Percentiles rank a stretch among this genome's conserved stretches.
Evolutionary conservation across 176 grass and related monocot genomes (phyloP).

Genomic region (Aegilops bicornis): DNA sequence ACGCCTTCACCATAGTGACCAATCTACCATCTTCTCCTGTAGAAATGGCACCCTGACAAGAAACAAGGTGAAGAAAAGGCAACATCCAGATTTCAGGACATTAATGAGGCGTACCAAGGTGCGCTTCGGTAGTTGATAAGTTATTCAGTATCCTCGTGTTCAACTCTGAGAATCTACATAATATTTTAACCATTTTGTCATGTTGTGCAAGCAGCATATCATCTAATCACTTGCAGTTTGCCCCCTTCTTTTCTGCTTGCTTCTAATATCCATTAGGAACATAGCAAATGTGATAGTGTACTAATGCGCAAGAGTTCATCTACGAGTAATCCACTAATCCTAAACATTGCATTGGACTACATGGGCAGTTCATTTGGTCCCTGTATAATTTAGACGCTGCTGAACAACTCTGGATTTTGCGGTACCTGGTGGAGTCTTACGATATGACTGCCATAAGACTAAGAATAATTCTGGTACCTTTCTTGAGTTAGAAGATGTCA

Average conservation of each 20-base stretch:
- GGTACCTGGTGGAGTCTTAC: not conserved
- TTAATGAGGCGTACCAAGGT: conserved; percentile 97
- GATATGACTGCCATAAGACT: not conserved
- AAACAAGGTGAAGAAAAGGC: conserved; percentile 76
- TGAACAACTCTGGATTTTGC: not conserved
- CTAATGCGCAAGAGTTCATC: not conserved
- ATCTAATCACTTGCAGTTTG: not conserved
- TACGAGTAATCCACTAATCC: not conserved
- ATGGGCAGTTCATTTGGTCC: not conserved
- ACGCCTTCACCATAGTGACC: not conserved
- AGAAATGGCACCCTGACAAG: conserved; percentile 99
- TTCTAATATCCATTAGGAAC: not conserved
- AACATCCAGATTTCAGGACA: conserved; percentile 96
- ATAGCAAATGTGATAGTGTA: not conserved
- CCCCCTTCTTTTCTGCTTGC: not conserved
- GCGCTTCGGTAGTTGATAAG: conserved; percentile 11
- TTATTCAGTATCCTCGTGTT: not conserved
- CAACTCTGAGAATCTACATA: not conserved
- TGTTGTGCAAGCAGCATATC: not conserved
- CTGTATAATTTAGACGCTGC: not conserved
- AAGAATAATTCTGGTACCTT: not conserved
- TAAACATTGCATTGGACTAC: not conserved
- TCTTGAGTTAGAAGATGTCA: not conserved
- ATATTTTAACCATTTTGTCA: not conserved
- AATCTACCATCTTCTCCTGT: not conserved